Conservation (phyloP, 2,329 filamentous ascomycete species). For the Podosphaera fusca region DNA sequence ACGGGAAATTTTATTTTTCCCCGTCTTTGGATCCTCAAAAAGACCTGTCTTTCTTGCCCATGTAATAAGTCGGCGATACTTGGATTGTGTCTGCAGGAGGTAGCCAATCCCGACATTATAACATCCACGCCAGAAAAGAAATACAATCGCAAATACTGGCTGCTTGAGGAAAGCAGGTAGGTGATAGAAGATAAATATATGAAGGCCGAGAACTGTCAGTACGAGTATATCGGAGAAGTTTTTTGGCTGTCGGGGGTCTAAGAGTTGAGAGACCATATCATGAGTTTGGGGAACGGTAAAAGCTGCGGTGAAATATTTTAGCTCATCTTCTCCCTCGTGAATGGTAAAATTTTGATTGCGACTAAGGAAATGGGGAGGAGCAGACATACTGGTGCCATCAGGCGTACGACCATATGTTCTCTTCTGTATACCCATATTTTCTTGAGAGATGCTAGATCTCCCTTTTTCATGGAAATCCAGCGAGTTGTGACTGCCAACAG, state of each 20-base stretch:
- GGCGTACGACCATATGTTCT: conserved; percentile 84
- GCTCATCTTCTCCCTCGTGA: neutral
- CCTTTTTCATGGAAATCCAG: conserved; percentile 25
- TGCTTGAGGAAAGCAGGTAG: conserved; percentile 48
- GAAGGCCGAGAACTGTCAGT: conserved; percentile 50
- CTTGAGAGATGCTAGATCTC: no score
- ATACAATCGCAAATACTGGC: conserved; percentile 59
- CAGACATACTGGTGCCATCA: conserved; percentile 57
- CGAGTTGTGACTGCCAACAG: no score
- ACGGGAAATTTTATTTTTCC: conserved; percentile 59
- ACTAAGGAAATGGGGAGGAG: neutral
- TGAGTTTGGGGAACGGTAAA: conserved; percentile 91
- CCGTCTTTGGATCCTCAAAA: conserved; percentile 64
- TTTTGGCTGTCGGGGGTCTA: conserved; percentile 87
- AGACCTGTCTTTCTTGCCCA: conserved; percentile 75
- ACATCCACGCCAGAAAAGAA: conserved; percentile 73
- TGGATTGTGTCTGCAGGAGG: conserved; percentile 72
- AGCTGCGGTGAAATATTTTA: conserved; percentile 28
- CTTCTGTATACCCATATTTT: conserved; percentile 17
- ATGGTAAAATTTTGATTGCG: neutral
- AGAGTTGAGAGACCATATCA: conserved; percentile 95
- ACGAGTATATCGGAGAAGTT: conserved; percentile 73
- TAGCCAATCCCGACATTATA: conserved; percentile 92
- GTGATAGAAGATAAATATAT: conserved; percentile 50
- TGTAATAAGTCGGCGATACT: conserved; percentile 60